Evolutionary conservation across 129 eudicot species (phyloP).

Genomic region (Lactuca sativa): DNA sequence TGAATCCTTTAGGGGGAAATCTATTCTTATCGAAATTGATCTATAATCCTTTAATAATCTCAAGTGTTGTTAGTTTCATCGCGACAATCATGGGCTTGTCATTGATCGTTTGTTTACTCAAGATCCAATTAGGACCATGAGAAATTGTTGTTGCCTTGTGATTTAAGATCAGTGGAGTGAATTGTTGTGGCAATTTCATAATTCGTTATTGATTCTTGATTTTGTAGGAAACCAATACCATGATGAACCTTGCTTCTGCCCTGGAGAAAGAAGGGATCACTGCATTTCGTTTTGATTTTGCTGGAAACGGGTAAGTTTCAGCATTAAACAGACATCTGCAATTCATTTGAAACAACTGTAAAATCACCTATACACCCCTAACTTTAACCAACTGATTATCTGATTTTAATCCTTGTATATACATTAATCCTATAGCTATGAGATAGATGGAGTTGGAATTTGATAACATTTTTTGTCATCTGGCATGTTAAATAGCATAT

Average conservation of each 20-base stretch:
- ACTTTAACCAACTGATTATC: neutral
- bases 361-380: no score
- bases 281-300: constrained; percentile 70
- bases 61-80: neutral
- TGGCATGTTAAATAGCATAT: constrained; percentile 3
- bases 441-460: neutral
- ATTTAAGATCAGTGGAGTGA: neutral
- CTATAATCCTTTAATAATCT: neutral
- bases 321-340: neutral
- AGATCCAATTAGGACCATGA: neutral
- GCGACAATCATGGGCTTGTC: neutral
- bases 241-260: constrained; percentile 49
- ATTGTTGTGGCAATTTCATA: neutral
- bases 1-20: neutral
- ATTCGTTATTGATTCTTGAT: neutral
- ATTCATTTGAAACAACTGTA: neutral
- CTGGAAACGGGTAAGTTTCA: constrained; percentile 78
- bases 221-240: constrained; percentile 47
- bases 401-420: neutral
- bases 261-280: constrained; percentile 70
- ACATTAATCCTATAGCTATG: neutral
- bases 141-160: neutral
- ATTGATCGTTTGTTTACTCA: neutral
- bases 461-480: neutral
- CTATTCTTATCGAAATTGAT: neutral